These are phyloP conservation scores for Staphylotrichum tortipilum DNA, from an alignment of 495 filamentous ascomycete genomes.

Conservation along the genomic window DNA sequence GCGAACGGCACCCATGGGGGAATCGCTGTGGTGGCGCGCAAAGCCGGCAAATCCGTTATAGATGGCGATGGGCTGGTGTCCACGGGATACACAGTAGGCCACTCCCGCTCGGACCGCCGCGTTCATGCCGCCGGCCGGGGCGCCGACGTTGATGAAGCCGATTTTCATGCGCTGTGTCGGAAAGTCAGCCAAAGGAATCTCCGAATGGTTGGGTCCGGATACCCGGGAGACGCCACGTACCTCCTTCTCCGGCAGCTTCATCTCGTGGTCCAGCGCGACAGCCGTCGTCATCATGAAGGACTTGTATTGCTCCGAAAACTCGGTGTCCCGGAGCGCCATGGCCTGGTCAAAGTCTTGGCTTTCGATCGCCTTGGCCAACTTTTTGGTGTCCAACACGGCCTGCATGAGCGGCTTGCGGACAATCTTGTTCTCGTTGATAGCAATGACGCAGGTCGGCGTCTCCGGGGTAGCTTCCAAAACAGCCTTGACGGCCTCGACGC, in stretches of 20 bases:
- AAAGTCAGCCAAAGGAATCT: too few relatives aligned
- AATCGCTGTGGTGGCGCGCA: conserved; percentile 77
- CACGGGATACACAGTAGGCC: conserved; percentile 89
- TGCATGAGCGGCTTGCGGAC: conserved; percentile 78
- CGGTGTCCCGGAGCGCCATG: conserved; percentile 79
- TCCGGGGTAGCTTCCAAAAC: conserved; percentile 87
- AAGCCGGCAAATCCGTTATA: conserved; percentile 98
- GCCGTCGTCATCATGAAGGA: conserved; percentile 84
- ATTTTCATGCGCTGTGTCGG: conserved; percentile 89
- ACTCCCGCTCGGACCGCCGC: conserved; percentile 90
- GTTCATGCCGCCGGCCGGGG: conserved; percentile 98
- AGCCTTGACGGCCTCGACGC: conserved; percentile 91
- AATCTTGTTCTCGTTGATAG: conserved; percentile 97
- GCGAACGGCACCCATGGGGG: conserved; percentile 72
- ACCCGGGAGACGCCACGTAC: conserved; percentile 36
- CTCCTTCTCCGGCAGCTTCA: conserved; percentile 60
- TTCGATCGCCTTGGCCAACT: conserved; percentile 72
- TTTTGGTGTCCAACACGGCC: conserved; percentile 75
- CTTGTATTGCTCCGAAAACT: conserved; percentile 88
- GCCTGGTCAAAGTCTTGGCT: conserved; percentile 74
- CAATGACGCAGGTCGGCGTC: conserved; percentile 87
- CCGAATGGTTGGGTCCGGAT: too few relatives aligned
- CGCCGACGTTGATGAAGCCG: conserved; percentile 93
- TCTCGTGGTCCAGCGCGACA: conserved; percentile 35
- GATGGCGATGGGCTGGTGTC: conserved; percentile 83